Percentiles rank a stretch among this genome's conserved stretches.
phyloP scores from a whole-genome alignment of 129 eudicot genomes.

The Ambrosia trifida region DNA sequence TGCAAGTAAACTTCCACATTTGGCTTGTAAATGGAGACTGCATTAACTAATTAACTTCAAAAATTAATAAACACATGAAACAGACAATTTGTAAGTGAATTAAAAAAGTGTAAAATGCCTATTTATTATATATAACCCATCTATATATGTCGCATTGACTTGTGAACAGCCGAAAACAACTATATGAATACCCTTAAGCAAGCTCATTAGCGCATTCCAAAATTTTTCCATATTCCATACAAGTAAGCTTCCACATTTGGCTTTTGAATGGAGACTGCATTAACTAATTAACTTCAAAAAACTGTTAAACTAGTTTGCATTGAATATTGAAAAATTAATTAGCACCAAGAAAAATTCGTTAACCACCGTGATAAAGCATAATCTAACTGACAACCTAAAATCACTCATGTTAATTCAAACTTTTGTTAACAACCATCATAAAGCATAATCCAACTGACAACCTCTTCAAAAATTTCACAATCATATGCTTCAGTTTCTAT shows the following conservation, averaged over 20 bases:
- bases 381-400: conserved; percentile 23
- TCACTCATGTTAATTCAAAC: background rate
- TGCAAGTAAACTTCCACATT: background rate
- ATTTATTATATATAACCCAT: background rate
- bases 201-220: background rate
- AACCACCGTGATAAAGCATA: conserved; percentile 9
- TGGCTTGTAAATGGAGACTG: background rate
- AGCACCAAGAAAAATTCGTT: background rate
- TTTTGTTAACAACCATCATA: background rate
- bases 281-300: background rate
- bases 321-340: background rate
- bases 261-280: background rate
- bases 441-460: too few relatives aligned
- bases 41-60: background rate
- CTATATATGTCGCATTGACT: background rate
- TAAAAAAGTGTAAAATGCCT: background rate
- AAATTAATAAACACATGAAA: conserved; percentile 26
- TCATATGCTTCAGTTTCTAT: too few relatives aligned
- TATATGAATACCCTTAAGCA: background rate
- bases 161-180: background rate
- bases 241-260: background rate
- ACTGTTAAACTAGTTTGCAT: background rate
- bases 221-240: background rate
- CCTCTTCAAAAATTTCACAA: too few relatives aligned
- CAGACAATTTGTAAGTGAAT: background rate